phyloP scores from a whole-genome alignment of 2,329 filamentous ascomycete species.

The Pyrenochaeta sp. region DNA sequence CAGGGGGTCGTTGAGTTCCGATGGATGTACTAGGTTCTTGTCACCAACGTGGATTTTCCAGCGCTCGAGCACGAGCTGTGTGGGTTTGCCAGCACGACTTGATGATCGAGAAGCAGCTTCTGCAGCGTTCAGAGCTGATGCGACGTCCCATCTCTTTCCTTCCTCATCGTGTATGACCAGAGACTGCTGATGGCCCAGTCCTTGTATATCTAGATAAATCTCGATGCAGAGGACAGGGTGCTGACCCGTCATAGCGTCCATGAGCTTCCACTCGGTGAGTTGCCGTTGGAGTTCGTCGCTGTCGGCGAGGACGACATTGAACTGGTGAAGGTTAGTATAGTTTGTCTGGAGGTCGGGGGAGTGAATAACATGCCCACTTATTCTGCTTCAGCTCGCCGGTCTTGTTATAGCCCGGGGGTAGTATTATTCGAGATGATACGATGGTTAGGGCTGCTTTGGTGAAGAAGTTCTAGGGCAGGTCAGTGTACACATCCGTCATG shows the following conservation, averaged over 20 bases:
- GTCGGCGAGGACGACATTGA: conserved; percentile 93
- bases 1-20: conserved; percentile 67
- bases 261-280: conserved; percentile 80
- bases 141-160: conserved; percentile 91
- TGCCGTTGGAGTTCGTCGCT: conserved; percentile 87
- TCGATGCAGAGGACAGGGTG: conserved; percentile 90
- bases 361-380: conserved; percentile 77
- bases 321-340: conserved; percentile 63
- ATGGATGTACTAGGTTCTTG: conserved; percentile 61
- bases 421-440: conserved; percentile 78
- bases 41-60: conserved; percentile 87
- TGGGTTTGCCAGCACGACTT: conserved; percentile 54
- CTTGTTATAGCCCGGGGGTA: conserved; percentile 66
- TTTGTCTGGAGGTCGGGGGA: background rate
- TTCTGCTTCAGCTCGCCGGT: conserved; percentile 74
- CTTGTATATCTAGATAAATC: conserved; percentile 82
- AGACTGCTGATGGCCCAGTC: conserved; percentile 83
- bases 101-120: conserved; percentile 58
- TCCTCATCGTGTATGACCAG: conserved; percentile 87
- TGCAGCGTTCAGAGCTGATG: conserved; percentile 78
- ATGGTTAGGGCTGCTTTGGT: conserved; percentile 87
- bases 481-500: conserved; percentile 21
- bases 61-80: conserved; percentile 85
- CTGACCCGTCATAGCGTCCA: conserved; percentile 77
- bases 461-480: conserved; percentile 78